phyloP scores from a whole-genome alignment of 768 basidiomycete species.

The Hortiboletus campestris region DNA sequence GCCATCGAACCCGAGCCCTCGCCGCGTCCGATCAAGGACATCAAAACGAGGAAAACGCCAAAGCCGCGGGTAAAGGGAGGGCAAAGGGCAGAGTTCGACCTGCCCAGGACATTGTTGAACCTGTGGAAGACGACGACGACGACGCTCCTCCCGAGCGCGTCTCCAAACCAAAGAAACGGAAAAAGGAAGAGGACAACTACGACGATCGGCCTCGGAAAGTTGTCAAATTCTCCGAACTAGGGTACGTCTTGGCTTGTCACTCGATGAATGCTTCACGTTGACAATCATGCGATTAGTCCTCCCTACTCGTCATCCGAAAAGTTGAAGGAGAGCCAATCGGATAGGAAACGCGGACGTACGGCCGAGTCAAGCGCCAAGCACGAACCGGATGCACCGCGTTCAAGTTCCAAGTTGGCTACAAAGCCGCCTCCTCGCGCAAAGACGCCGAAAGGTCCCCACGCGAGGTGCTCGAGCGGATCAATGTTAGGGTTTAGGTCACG shows the following conservation, averaged over 20 bases:
- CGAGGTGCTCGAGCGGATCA: slow-evolving; percentile 39
- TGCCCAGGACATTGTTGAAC: not conserved
- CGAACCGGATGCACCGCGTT: not conserved
- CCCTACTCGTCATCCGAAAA: slow-evolving; percentile 25
- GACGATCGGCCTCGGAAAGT: slow-evolving; percentile 25
- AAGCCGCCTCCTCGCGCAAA: slow-evolving; percentile 10
- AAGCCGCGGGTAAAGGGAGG: not conserved
- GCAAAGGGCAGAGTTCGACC: not conserved
- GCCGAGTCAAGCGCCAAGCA: not conserved
- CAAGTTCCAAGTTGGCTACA: not conserved
- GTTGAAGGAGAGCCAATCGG: slow-evolving; percentile 35
- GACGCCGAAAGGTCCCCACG: slow-evolving; percentile 37
- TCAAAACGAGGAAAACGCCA: not conserved
- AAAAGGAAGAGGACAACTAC: slow-evolving; percentile 19
- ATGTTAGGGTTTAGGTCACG: not conserved
- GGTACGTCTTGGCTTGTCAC: slow-evolving; percentile 8
- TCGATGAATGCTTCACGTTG: not conserved
- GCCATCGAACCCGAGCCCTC: not conserved
- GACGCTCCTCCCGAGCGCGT: not conserved
- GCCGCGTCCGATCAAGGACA: not conserved
- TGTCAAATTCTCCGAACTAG: slow-evolving; percentile 13
- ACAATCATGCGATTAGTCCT: not conserved
- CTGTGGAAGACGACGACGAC: not conserved
- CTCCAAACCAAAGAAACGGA: slow-evolving; percentile 17
- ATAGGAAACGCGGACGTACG: not conserved